Base-by-base conservation (phyloP, 2,329 filamentous ascomycete species). In the Claviceps monticola region DNA sequence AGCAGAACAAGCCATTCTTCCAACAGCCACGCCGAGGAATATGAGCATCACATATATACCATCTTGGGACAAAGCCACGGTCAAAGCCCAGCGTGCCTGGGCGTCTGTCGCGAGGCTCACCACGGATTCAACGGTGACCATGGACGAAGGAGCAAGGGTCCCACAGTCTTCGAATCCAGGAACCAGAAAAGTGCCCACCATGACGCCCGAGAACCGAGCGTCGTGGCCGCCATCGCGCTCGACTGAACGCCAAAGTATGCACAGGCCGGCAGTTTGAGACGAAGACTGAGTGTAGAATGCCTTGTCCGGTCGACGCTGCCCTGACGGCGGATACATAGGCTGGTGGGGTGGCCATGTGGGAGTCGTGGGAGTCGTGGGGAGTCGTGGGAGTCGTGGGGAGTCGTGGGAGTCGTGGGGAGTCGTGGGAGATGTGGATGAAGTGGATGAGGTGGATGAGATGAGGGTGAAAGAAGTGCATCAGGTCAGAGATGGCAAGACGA, bases 261-360 rank as follows among this genome's bases (percentile, higher is more conserved):
- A 53, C 50, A 49, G 53, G 55, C 54, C 51, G 37, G 47, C 29
- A 49, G 34, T 52, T 57, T 58, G 56, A 58, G 56, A 59, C 56
- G 48, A 49, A 53, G 55, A 51, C 34, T 56, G 54, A 51, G 23
- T 34, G 21, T 21, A 21, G 52, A 39, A 45, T 51, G 46, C 43
- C 23, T 48, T 21, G 39, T 21, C 44, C 39, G 45, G 26, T 37
- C 42, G 50, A 51, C 19, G 9, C 26, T 36, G 44, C 29, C 29
- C 13, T 36, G 17, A 43, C 46, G 29, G 41, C 14, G 41, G 46
- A 19, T 42, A 7, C 19, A 19, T 21, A 44, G 50, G 39, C 37
- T 45, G 14, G 46, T 49, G 29, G 46, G 19, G 26, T 46, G 44
- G 26, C 44, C 7, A 29, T 26, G 16, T 36, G 52, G 57, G 46